Base-by-base conservation (phyloP, 2,329 filamentous ascomycete genomes). In the Colletotrichum chlorophyti region DNA sequence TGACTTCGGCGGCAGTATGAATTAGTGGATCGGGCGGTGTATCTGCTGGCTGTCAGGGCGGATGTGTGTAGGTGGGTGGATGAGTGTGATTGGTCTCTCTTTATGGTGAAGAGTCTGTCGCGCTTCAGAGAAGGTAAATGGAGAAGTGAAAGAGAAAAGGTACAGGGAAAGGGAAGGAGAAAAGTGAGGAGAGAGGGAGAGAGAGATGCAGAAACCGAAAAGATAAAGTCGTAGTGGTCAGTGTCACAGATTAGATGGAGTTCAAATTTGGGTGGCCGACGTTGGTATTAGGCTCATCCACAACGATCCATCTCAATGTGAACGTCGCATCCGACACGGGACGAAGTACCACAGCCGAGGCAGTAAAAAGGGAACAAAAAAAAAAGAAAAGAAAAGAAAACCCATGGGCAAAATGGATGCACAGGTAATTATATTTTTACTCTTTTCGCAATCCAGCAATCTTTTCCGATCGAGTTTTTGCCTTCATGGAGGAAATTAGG, bases 251-350 rank as follows among this genome's bases (percentile, higher is more conserved):
- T n/a, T 21, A 37, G 8, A 15, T 24, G 26, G 21, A 26, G 15
- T 29, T 10, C 6, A 32, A 37, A n/a, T n/a, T n/a, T n/a, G n/a
- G n/a, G 31, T 29, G 32, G 32, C 32, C 17, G 51, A 45, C 55
- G 51, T 55, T 45, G 55, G 23, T 49, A 48, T 55, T 49, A 32
- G 29, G 24, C 55, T 54, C 49, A 31, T 35, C 35, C 49, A 42
- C 49, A 53, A n/a, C 45, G 23, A 34, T 43, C 43, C 55, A 49
- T 59, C 51, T 42, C 55, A 55, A 38, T 54, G 32, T 45, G 55
- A 37, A 27, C 31, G 21, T 45, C 26, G 31, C 47, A 37, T 34
- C n/a, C 32, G 37, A 59, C 38, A 59, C 51, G 55, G 43, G 55
- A 59, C 34, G 54, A 42, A 41, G 49, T 35, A 51, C 24, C 27